Evolutionary conservation across 495 filamentous ascomycete genomes (phyloP), one percentile per base, ranked within the genome.

Genomic region (Amniculicola lignicola): DNA sequence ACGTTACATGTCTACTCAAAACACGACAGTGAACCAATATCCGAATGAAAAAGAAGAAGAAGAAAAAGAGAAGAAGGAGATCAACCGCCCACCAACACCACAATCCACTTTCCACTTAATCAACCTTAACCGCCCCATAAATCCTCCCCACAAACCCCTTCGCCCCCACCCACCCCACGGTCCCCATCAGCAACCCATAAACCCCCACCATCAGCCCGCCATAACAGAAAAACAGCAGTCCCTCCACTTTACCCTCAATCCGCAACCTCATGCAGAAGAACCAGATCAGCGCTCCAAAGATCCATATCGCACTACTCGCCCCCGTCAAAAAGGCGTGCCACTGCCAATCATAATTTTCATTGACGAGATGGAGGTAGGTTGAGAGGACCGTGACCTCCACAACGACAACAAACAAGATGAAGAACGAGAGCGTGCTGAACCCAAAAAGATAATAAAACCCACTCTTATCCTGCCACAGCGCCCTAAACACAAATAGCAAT

Each of bases 381-480:
- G 83, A 86, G 45, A 95, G 89, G 24, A 96, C 84, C 1, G 89
- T 94, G 49, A 94, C 90, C 75, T 96, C 89, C 45, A 89, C 80
- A 22, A 95, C 82, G 0, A 87, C 89, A 18, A 95, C 69, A 11
- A 93, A 76, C 14, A 91, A 71, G 33, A 96, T 88, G 0, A 82
- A 70, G 18, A 75, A 81, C 23, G 95, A 87, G 14, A 89, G 82
- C 16, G 82, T 85, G 48, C 95, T 68, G 76, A 94, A 96, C 7
- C 91, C 91, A 70, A 94, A 95, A 33, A 96, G 83, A 70, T 96
- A 96, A 69, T 95, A 95, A 65, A 94, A 96, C 11, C 88, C 88
- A 64, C 83, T 89, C 73, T 95, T 95, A 65, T 95, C 90, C 67
- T 89, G 86, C 89, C 90, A 95, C 10, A 95, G 65, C 51, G 85